Evolutionary conservation across 805 yeast species (phyloP).

Genomic region (Yueomyces sp.): DNA sequence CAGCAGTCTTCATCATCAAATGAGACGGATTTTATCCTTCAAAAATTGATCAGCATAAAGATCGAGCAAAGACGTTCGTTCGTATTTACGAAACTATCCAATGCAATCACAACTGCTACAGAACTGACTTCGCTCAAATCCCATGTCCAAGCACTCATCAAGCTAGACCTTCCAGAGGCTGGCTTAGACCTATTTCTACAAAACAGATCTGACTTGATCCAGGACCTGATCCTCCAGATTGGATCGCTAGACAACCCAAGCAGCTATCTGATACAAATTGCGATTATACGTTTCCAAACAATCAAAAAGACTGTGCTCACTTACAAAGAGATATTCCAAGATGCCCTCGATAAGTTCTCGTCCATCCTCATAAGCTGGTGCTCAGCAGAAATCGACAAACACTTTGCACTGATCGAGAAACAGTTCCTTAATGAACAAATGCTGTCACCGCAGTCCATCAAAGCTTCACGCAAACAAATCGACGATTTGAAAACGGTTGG

Average conservation of each 20-base stretch:
- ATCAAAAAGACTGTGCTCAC: slow-evolving; percentile 43
- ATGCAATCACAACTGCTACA: slow-evolving; percentile 19
- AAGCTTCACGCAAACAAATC: slow-evolving; percentile 48
- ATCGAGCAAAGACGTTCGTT: slow-evolving; percentile 21
- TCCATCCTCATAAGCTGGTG: slow-evolving; percentile 72
- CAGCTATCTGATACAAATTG: slow-evolving; percentile 47
- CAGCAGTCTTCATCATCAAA: slow-evolving; percentile 1
- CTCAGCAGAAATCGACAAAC: slow-evolving; percentile 44
- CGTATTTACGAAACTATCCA: slow-evolving; percentile 24
- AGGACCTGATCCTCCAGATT: slow-evolving; percentile 35
- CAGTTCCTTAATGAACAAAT: slow-evolving; percentile 54
- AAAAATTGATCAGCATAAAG: slow-evolving; percentile 23
- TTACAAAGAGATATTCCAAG: slow-evolving; percentile 40
- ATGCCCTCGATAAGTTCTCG: slow-evolving; percentile 21
- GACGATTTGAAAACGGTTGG: slow-evolving; percentile 51
- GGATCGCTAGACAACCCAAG: slow-evolving; percentile 36
- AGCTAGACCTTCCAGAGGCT: slow-evolving; percentile 31
- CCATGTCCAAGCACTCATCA: slow-evolving; percentile 22
- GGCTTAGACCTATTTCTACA: slow-evolving; percentile 38
- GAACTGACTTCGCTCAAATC: slow-evolving; percentile 17
- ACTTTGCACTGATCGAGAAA: slow-evolving; percentile 46
- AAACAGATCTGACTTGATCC: slow-evolving; percentile 34
- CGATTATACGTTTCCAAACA: slow-evolving; percentile 48
- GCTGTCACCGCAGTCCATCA: slow-evolving; percentile 37
- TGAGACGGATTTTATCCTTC: slow-evolving; percentile 21